These are phyloP conservation scores for Cajanus cajan DNA, from an alignment of 306 rosid species.

Conservation along the genomic window DNA sequence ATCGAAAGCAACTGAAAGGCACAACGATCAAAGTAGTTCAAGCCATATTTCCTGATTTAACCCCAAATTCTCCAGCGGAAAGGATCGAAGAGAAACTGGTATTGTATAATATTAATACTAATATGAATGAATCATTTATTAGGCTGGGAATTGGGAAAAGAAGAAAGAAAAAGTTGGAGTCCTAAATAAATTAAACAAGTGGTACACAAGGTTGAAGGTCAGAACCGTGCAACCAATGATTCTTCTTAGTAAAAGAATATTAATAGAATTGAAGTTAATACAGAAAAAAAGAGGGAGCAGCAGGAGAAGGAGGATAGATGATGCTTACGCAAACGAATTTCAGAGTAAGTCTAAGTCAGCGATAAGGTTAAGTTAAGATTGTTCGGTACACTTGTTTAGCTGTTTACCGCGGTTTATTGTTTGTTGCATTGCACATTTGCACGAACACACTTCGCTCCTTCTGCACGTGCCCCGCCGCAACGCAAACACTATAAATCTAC, in stretches of 20 bases:
- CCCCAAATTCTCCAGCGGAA: not conserved
- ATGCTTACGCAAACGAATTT: constrained; percentile 4
- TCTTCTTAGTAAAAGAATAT: not conserved
- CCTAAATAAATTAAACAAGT: not conserved
- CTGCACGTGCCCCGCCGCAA: no score
- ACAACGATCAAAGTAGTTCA: not conserved
- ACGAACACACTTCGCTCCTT: no score
- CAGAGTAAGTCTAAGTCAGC: not conserved
- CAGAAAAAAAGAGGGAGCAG: not conserved
- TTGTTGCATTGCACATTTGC: no score
- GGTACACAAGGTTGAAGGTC: not conserved
- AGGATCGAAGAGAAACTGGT: not conserved
- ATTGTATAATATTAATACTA: not conserved
- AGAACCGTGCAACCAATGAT: not conserved
- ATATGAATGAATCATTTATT: not conserved
- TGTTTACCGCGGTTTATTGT: not conserved
- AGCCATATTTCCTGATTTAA: not conserved
- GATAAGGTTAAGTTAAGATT: no score
- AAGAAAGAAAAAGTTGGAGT: not conserved
- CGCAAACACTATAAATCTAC: no score
- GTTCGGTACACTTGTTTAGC: not conserved
- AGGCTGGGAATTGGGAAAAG: not conserved
- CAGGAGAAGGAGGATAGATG: not conserved
- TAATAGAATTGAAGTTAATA: not conserved
- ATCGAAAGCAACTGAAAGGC: not conserved